Conservation (phyloP, 768 basidiomycete genomes). For the Trametes meyenii region DNA sequence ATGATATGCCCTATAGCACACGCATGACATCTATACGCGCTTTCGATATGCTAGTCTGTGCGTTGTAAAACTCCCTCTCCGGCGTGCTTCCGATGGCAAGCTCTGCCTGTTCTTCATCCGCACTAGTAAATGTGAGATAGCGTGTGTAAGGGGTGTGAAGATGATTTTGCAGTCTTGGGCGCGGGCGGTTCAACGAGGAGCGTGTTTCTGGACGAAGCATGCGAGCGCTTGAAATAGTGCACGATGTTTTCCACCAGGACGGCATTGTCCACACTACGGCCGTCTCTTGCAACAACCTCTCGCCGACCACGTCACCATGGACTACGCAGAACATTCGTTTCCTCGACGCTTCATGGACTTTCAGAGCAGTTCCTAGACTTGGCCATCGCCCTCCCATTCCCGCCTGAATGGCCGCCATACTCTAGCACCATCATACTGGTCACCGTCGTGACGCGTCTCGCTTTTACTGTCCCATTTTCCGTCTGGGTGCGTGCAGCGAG, state of each 20-base stretch:
- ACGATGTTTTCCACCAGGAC: conserved; percentile 23
- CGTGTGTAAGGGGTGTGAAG: not conserved
- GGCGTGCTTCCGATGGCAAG: not conserved
- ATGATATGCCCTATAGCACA: conserved; percentile 43
- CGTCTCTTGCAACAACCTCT: conserved; percentile 11
- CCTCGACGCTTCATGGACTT: conserved; percentile 27
- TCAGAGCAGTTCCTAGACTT: conserved; percentile 74
- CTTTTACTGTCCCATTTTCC: conserved; percentile 65
- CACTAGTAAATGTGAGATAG: too few species aligned
- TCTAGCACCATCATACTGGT: conserved; percentile 74
- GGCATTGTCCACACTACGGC: conserved; percentile 15
- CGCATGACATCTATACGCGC: conserved; percentile 35
- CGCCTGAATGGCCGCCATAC: conserved; percentile 69
- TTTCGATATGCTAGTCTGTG: conserved; percentile 27
- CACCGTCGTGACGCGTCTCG: conserved; percentile 61
- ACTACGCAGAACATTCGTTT: conserved; percentile 26
- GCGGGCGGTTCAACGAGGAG: not conserved
- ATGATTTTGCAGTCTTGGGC: not conserved
- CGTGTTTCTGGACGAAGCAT: not conserved
- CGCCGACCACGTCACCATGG: not conserved
- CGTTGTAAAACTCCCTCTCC: conserved; percentile 19
- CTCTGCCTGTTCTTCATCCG: not conserved
- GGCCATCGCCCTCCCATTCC: conserved; percentile 72
- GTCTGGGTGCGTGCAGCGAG: conserved; percentile 63
- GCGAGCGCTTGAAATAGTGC: conserved; percentile 8